Evolutionary conservation across 1,284 basidiomycete genomes (phyloP).

Genomic region (Cryptococcus sp.): DNA sequence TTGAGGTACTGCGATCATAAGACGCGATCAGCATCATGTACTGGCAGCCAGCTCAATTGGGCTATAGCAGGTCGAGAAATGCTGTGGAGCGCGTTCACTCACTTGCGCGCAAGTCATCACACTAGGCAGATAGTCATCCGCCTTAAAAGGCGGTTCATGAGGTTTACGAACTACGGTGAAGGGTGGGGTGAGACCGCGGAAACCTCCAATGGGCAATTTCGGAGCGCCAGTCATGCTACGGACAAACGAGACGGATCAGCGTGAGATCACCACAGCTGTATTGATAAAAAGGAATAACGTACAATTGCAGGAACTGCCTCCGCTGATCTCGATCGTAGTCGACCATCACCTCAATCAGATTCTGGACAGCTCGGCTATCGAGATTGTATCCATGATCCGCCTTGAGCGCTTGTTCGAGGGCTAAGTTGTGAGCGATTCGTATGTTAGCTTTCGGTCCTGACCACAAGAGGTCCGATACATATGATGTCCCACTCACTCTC

Average conservation of each 20-base stretch:
- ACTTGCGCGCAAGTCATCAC: constrained; percentile 98
- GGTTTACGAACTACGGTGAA: constrained; percentile 97
- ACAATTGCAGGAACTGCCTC: constrained; percentile 88
- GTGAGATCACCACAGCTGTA: not conserved
- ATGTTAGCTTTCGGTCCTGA: constrained; percentile 3
- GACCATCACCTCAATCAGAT: constrained; percentile 84
- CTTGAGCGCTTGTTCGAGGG: constrained; percentile 86
- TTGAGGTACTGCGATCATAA: constrained; percentile 67
- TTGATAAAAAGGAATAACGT: constrained; percentile 12
- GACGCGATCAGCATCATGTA: constrained; percentile 2
- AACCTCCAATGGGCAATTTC: constrained; percentile 91
- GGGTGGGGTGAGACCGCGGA: constrained; percentile 89
- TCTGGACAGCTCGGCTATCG: constrained; percentile 84
- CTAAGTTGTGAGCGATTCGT: constrained; percentile 52
- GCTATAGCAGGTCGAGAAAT: not conserved
- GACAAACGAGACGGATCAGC: no score
- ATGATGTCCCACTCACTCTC: constrained; percentile 66
- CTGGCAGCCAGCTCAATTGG: not conserved
- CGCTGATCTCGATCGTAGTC: constrained; percentile 72
- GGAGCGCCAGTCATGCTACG: constrained; percentile 84
- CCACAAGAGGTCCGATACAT: not conserved
- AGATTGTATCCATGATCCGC: constrained; percentile 98
- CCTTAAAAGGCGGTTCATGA: constrained; percentile 82
- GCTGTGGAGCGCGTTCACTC: constrained; percentile 12
- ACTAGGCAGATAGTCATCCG: constrained; percentile 93